Base-by-base conservation (phyloP, 345 rosid genomes). In the Crucihimalaya himalaica region DNA sequence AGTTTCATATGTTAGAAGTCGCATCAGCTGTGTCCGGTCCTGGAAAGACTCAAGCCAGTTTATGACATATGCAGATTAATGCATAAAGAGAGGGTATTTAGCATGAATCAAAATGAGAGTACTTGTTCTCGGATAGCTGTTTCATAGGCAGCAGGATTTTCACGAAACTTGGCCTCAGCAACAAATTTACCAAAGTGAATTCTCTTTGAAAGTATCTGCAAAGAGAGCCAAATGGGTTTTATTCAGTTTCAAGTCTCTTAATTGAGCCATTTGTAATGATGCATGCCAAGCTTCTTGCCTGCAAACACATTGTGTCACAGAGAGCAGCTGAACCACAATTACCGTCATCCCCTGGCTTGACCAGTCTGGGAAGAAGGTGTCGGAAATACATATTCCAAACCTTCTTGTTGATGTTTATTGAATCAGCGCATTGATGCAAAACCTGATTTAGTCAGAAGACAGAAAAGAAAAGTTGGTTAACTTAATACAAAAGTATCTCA, bases 121-220 rank as follows among this genome's bases (percentile, higher is more conserved):
- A 85, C 94, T 72, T 85, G 88, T 66, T 80, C 83, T 74, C 53
- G 78, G 21, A 87, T 89, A 50, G 95, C 88, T 46, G 78, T 71
- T 61, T 80, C 72, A 15, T 80, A 89, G 1, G 42, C 79, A 57
- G 58, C 69, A 19, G 95, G 88, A 25, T 80, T 71, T 21, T 74
- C 85, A 53, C 58, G 84, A 78, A 82, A 89, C 75, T 89, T 89
- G 48, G 88, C 89, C 80, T 89, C 91, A 12, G 89, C 95, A 31
- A 89, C 87, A 23, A 78, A 87, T 66, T 83, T 82, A 50, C 86
- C 87, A 39, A 68, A 77, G 68, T 85, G 85, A 40, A 88, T 79
- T 78, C 96, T 81, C 80, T 84, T 85, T 13, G 90, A 90, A 28
- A 83, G 87, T 25, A 83, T 84, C 91, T 88, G 85, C 75, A 47